Base-by-base conservation (phyloP, 1,284 basidiomycete species). In the Boletus holoroseus region DNA sequence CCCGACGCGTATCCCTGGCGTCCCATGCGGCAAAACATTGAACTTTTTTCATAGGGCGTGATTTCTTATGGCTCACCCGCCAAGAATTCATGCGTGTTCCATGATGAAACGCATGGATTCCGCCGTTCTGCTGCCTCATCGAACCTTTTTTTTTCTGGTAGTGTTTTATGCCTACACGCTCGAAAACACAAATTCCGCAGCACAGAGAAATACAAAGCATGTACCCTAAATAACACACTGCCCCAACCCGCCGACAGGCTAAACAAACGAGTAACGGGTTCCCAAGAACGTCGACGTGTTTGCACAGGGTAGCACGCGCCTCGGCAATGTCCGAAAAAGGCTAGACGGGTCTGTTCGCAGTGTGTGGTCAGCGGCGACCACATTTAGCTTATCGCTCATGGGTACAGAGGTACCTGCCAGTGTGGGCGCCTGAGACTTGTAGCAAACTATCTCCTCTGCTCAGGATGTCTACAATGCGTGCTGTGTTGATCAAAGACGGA, bases 401-500 rank as follows among this genome's bases (percentile, higher is more conserved):
- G 44, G 51, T 26, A 40, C 26, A 18, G n/a, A 28, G 16, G 13
- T 13, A 30, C 42, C 31, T 16, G n/a, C n/a, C n/a, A n/a, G n/a
- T n/a, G 26, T 4, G 5, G 13, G 31, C 20, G 9, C 38, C 22
- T 49, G 40, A 22, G 40, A 28, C 36, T 31, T 27, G 13, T 7
- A 16, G 5, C 27, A 3, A 22, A 6, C 20, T 9, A 15, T 24
- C 18, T 16, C 20, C 38, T 20, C 38, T 27, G 4, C 28, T 28
- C 44, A 50, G 5, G 7, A 58, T 54, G 52, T 37, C 56, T n/a
- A 63, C 52, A 3, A 96, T 95, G 93, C 83, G 81, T 52, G 91
- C 90, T 27, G 75, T 96, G 43, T 74, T 92, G 35, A 78, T 96
- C 68, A 90, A 89, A 71, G 80, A 85, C 64, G 85, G 78, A 16